Evolutionary conservation across 305 asterid genomes (phyloP).

Genomic region (Fraxinus velutina): DNA sequence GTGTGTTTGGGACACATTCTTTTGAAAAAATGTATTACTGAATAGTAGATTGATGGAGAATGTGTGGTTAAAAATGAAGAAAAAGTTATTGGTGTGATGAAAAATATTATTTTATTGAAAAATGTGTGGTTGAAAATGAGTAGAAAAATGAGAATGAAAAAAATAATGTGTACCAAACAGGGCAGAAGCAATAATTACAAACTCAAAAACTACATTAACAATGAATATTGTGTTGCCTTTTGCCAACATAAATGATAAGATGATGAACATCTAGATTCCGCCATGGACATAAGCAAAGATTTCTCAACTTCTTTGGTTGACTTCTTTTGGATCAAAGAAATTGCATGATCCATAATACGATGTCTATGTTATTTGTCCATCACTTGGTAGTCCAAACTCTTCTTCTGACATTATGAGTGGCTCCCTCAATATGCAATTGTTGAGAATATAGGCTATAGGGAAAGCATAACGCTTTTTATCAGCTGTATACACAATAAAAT

Average conservation of each 20-base stretch:
- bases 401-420: constrained; percentile 37
- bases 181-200: not conserved
- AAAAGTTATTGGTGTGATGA: no score
- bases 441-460: constrained; percentile 28
- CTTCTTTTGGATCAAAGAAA: constrained; percentile 20
- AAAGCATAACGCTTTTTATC: constrained; percentile 27
- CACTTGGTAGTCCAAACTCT: constrained; percentile 31
- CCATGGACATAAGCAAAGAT: not conserved
- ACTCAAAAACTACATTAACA: not conserved
- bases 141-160: no score
- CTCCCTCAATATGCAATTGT: constrained; percentile 24
- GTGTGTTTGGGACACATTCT: no score
- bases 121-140: no score
- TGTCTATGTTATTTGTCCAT: constrained; percentile 33
- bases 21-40: no score
- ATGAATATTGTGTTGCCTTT: not conserved
- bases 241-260: not conserved
- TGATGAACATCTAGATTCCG: not conserved
- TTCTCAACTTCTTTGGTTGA: constrained; percentile 26
- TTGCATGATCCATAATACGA: constrained; percentile 23
- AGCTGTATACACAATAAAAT: constrained; percentile 33
- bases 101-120: no score
- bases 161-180: no score
- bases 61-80: no score
- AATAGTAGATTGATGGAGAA: no score